Conservation (phyloP, 2,329 filamentous ascomycete genomes). For the Raffaelea ambrosiae region DNA sequence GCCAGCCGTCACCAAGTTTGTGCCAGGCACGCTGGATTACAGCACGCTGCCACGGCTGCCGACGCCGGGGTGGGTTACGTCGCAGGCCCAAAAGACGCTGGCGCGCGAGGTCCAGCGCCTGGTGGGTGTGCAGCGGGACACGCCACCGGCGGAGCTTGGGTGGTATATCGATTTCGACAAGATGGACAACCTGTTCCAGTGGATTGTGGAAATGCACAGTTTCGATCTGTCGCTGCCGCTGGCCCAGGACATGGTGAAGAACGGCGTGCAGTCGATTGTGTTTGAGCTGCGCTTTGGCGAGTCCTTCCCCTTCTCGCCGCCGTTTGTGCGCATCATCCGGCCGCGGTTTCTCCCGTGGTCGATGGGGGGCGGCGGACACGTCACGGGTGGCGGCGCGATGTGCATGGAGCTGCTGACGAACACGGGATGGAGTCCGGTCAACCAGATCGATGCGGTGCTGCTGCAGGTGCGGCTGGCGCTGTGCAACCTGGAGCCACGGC, state of each 20-base stretch:
- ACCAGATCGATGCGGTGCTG: constrained; percentile 69
- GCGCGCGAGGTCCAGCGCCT: constrained; percentile 57
- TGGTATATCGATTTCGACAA: constrained; percentile 70
- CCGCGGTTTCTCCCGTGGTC: constrained; percentile 69
- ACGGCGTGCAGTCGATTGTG: constrained; percentile 58
- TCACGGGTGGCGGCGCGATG: constrained; percentile 76
- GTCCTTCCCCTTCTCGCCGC: constrained; percentile 68
- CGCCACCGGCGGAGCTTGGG: constrained; percentile 57
- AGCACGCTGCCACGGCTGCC: constrained; percentile 55
- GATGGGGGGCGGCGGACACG: constrained; percentile 72
- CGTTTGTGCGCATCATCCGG: constrained; percentile 74
- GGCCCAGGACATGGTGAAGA: constrained; percentile 62
- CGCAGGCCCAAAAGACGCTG: constrained; percentile 51
- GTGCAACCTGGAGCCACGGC: constrained; percentile 55
- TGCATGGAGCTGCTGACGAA: constrained; percentile 79
- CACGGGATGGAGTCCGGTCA: constrained; percentile 68
- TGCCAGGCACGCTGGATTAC: constrained; percentile 57
- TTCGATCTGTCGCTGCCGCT: constrained; percentile 64
- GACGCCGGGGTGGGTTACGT: constrained; percentile 56
- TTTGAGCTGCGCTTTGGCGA: constrained; percentile 74
- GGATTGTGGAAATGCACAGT: constrained; percentile 83
- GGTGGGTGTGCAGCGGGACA: constrained; percentile 53
- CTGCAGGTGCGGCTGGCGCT: constrained; percentile 75
- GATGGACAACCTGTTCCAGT: constrained; percentile 73
- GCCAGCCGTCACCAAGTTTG: constrained; percentile 37